These are phyloP conservation scores for Nyctanthes arbortristis DNA, from an alignment of 257 asterid genomes.

Conservation along the genomic window DNA sequence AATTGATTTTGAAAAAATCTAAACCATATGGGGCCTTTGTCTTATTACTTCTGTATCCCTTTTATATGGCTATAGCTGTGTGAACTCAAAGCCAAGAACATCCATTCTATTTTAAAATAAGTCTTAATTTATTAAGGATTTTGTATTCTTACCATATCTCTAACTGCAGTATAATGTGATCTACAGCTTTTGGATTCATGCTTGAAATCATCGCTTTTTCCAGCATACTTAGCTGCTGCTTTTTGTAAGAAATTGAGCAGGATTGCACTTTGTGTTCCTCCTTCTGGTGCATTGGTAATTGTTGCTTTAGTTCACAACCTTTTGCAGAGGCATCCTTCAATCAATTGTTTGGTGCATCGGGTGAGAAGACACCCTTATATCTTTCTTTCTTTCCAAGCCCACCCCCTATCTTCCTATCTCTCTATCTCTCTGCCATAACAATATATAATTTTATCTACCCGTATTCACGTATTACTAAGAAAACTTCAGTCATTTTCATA, in stretches of 20 bases:
- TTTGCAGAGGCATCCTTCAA: conserved; percentile 92
- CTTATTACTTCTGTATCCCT: not conserved
- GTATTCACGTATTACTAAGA: not conserved
- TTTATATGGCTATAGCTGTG: not conserved
- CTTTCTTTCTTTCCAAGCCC: conserved; percentile 16
- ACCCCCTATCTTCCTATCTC: too few species aligned
- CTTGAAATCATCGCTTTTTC: conserved; percentile 92
- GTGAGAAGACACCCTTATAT: conserved; percentile 34
- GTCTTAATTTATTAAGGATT: not conserved
- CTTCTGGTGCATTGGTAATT: conserved; percentile 80
- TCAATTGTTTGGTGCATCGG: conserved; percentile 81
- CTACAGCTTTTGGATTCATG: conserved; percentile 91
- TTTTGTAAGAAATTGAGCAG: conserved; percentile 92
- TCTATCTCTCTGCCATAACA: not conserved
- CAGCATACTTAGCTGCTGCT: conserved; percentile 94
- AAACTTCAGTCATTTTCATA: not conserved
- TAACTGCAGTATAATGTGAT: conserved; percentile 1
- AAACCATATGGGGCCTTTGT: too few species aligned
- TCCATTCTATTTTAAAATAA: not conserved
- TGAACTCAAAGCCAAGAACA: not conserved
- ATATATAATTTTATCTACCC: not conserved
- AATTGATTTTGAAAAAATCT: too few species aligned
- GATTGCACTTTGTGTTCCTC: conserved; percentile 73
- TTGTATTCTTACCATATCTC: not conserved
- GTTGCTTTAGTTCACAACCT: conserved; percentile 90